Percentiles rank a stretch among this genome's conserved stretches.
phyloP scores from a whole-genome alignment of 768 basidiomycete species.

The Trametes villosa region DNA sequence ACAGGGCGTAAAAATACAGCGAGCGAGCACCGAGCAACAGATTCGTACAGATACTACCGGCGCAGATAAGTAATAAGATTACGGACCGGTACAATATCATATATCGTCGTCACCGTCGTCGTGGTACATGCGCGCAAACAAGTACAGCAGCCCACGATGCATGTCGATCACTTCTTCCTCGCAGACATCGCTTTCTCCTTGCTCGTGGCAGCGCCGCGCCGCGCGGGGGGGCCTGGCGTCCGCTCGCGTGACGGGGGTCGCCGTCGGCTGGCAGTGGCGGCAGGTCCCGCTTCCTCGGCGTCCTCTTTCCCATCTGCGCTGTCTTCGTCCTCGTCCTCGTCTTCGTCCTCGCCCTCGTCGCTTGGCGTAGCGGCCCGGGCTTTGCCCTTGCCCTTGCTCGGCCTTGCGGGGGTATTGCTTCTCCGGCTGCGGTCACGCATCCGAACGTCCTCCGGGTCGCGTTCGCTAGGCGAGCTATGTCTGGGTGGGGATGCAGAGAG shows the following conservation, averaged over 20 bases:
- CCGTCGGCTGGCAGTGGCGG: conserved; percentile 1
- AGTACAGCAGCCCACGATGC: not conserved
- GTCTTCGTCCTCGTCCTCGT: not conserved
- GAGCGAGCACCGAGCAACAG: not conserved
- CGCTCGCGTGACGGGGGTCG: conserved; percentile 16
- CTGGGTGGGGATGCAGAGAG: conserved; percentile 12
- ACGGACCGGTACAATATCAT: conserved; percentile 1
- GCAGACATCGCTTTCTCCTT: not conserved
- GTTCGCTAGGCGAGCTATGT: not conserved
- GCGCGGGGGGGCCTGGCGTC: conserved; percentile 27
- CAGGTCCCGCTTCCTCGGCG: conserved; percentile 5
- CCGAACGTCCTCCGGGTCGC: not conserved
- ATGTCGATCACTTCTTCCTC: conserved; percentile 12
- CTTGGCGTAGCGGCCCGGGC: conserved; percentile 9
- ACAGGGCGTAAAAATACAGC: conserved; percentile 13
- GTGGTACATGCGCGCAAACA: conserved; percentile 4
- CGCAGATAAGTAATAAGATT: conserved; percentile 19
- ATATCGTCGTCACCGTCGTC: not conserved
- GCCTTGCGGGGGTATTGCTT: not conserved
- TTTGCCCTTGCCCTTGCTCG: conserved; percentile 21
- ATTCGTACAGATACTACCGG: conserved; percentile 11
- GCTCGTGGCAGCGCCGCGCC: not conserved
- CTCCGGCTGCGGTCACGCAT: not conserved
- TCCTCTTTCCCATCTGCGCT: conserved; percentile 3
- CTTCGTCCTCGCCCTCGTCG: conserved; percentile 9